phyloP scores from a whole-genome alignment of 345 rosid species.

The Lepidium africanum region DNA sequence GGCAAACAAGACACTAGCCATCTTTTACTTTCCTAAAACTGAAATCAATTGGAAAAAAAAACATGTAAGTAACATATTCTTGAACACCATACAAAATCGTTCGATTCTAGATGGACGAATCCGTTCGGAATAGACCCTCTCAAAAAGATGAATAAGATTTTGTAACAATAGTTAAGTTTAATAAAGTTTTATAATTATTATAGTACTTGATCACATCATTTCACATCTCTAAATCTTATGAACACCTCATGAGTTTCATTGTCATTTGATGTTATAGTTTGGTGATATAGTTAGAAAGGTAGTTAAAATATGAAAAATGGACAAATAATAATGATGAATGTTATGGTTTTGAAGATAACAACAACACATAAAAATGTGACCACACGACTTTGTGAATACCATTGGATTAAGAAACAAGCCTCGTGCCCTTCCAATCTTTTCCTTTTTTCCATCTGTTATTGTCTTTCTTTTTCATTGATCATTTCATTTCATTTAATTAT shows the following conservation, averaged over 20 bases:
- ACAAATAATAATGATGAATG: background rate
- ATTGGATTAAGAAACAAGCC: slow-evolving; percentile 34
- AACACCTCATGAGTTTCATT: slow-evolving; percentile 2
- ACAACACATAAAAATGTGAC: slow-evolving; percentile 18
- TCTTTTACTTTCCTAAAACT: no score
- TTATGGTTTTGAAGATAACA: slow-evolving; percentile 15
- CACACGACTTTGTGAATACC: slow-evolving; percentile 26
- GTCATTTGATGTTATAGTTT: slow-evolving; percentile 16
- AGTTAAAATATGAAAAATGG: slow-evolving; percentile 1
- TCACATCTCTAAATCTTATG: slow-evolving; percentile 7
- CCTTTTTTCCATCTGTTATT: slow-evolving; percentile 15
- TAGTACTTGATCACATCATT: background rate
- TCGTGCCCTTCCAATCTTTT: slow-evolving; percentile 31
- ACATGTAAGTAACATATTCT: no score
- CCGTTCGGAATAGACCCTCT: no score
- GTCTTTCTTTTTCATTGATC: no score
- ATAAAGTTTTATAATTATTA: background rate
- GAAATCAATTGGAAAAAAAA: no score
- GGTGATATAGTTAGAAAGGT: slow-evolving; percentile 22
- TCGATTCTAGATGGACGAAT: no score
- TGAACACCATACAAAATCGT: no score
- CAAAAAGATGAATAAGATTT: background rate
- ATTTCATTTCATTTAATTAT: background rate
- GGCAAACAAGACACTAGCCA: no score
- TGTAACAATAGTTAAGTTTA: background rate